Evolutionary conservation across 208 protist species (phyloP).

Genomic region (Acanthamoeba lenticulata): DNA sequence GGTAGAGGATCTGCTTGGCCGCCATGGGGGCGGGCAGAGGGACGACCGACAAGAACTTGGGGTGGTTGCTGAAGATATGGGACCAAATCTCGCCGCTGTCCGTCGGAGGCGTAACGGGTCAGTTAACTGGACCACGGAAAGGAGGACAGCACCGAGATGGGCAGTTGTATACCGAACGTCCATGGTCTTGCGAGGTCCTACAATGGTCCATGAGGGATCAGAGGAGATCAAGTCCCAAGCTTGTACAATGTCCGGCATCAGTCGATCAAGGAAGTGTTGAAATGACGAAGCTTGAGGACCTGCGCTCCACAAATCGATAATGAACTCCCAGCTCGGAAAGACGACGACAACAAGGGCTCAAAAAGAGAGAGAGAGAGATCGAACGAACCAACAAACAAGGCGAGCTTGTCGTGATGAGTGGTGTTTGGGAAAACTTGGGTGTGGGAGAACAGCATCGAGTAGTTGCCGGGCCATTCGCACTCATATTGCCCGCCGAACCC

Average conservation of each 20-base stretch:
- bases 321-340: background rate
- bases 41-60: background rate
- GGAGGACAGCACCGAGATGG: background rate
- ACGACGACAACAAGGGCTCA: no score
- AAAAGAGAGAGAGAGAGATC: no score
- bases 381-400: background rate
- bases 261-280: conserved; percentile 9
- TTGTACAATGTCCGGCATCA: conserved; percentile 40
- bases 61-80: background rate
- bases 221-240: background rate
- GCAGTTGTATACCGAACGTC: background rate
- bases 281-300: background rate
- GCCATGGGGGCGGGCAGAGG: background rate
- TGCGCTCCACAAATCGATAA: background rate
- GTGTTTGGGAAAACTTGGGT: background rate
- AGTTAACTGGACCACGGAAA: background rate
- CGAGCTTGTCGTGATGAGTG: background rate
- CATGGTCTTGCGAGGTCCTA: background rate
- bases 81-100: background rate
- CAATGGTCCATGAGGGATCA: background rate
- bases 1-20: background rate
- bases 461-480: conserved; percentile 12
- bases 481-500: background rate
- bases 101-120: background rate
- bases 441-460: background rate